Evolutionary conservation across 306 rosid genomes (phyloP), one percentile per base, ranked within the genome.

Genomic region (Lathyrus tuberosus): DNA sequence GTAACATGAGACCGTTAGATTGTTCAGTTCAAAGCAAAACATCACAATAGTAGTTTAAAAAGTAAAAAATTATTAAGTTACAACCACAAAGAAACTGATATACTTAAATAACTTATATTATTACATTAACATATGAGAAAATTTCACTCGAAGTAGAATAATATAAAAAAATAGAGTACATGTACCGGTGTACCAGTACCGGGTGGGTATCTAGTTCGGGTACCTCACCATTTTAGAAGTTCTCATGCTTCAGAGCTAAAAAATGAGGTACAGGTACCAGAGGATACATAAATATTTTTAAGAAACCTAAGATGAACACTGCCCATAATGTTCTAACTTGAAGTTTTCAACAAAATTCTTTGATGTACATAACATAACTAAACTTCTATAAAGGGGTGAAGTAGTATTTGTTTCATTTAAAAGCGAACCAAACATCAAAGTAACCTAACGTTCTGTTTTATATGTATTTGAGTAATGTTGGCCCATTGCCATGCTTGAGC

Each of bases 311-410:
- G n/a, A 24, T 54, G 12, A 58, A 58, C 28, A 58, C 22, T 58
- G 18, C 31, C 43, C 22, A 30, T 58, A 58, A 7, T 58, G 41
- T 28, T 58, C 13, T 58, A 30, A 31, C 43, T 59, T 28, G 3
- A 30, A n/a, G 65, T 31, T 59, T 59, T 31, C 65, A 59, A 59
- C 3, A 59, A 59, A 59, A 31, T 16, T 59, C 65, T 42, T 26
- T 59, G 42, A n/a, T 58, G 65, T 31, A 59, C 35, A 59, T 59
- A 15, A 59, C 15, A 22, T 33, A 31, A 59, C 22, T 35, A 31
- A 31, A 59, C 9, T 31, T 59, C 43, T 59, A 59, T 3, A n/a
- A 31, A 31, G 13, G 43, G 42, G 62, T 57, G 41, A 57, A 57
- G 6, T 30, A 13, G 40, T 7, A 30, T 3, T 28, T 57, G 40